phyloP scores from a whole-genome alignment of 805 yeast species.

The Pichia manshurica region DNA sequence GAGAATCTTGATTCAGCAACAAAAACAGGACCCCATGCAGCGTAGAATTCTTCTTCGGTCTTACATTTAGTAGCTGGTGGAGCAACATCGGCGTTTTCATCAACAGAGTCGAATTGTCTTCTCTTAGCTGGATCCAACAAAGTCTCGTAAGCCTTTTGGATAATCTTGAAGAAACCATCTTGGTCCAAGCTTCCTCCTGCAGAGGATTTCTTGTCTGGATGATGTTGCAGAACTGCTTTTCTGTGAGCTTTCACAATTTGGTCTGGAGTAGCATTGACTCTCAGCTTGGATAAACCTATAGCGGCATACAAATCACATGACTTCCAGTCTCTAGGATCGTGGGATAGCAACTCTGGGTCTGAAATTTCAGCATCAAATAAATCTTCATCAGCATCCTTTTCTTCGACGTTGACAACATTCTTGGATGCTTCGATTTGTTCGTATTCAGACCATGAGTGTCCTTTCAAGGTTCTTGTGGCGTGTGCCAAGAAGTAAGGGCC shows the following conservation, averaged over 20 bases:
- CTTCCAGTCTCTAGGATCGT: slow-evolving; percentile 99
- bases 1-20: slow-evolving; percentile 89
- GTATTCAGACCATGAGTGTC: slow-evolving; percentile 98
- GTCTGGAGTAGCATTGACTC: slow-evolving; percentile 86
- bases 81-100: slow-evolving; percentile 74
- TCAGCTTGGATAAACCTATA: slow-evolving; percentile 83
- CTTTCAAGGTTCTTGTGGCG: slow-evolving; percentile 90
- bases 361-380: slow-evolving; percentile 63
- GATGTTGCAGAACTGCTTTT: slow-evolving; percentile 92
- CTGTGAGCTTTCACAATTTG: slow-evolving; percentile 96
- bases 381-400: slow-evolving; percentile 52
- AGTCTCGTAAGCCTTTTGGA: slow-evolving; percentile 93
- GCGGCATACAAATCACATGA: slow-evolving; percentile 94
- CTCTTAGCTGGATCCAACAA: slow-evolving; percentile 81
- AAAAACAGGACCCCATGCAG: slow-evolving; percentile 90
- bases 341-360: slow-evolving; percentile 61
- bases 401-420: slow-evolving; percentile 69
- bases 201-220: slow-evolving; percentile 97
- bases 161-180: slow-evolving; percentile 96
- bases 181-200: slow-evolving; percentile 71
- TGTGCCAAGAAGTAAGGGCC: slow-evolving; percentile 95
- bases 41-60: slow-evolving; percentile 61
- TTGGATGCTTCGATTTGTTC: slow-evolving; percentile 90
- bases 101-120: slow-evolving; percentile 94
- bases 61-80: slow-evolving; percentile 57